These are phyloP conservation scores for Gillenia trifoliata DNA, from an alignment of 306 rosid genomes.

Conservation along the genomic window DNA sequence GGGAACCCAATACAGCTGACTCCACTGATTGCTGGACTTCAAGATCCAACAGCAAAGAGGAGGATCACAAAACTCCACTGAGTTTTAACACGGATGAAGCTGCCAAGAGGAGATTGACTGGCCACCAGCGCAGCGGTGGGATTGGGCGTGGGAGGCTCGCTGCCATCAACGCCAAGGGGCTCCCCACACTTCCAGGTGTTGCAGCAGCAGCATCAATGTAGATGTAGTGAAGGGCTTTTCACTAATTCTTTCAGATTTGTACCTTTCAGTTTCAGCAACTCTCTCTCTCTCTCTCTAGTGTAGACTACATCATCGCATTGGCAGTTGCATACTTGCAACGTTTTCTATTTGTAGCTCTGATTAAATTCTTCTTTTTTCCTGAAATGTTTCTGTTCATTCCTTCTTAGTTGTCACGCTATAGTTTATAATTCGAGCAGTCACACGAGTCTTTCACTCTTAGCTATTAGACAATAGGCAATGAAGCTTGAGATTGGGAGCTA, in stretches of 20 bases:
- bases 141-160: constrained; percentile 57
- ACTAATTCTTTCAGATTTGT: constrained; percentile 15
- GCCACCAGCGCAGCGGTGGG: constrained; percentile 41
- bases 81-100: constrained; percentile 26
- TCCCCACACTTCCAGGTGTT: constrained; percentile 36
- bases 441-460: neutral
- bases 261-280: constrained; percentile 11
- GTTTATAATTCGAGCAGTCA: neutral
- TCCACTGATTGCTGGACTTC: constrained; percentile 60
- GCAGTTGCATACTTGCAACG: constrained; percentile 65
- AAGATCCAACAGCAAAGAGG: constrained; percentile 33
- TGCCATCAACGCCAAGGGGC: constrained; percentile 23
- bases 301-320: constrained; percentile 5
- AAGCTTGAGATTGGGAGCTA: too few relatives aligned
- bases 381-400: neutral
- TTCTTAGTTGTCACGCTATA: neutral
- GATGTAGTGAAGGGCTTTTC: constrained; percentile 24
- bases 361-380: neutral
- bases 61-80: constrained; percentile 22
- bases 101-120: constrained; percentile 28
- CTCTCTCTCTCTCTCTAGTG: constrained; percentile 8
- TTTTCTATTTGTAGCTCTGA: constrained; percentile 14
- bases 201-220: constrained; percentile 52
- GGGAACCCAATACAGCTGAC: constrained; percentile 70
- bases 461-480: neutral